Percentiles rank a stretch among this genome's conserved stretches.
These are phyloP conservation scores for Irpex rosettiformis DNA, from an alignment of 1,284 basidiomycete species.

Conservation along the genomic window DNA sequence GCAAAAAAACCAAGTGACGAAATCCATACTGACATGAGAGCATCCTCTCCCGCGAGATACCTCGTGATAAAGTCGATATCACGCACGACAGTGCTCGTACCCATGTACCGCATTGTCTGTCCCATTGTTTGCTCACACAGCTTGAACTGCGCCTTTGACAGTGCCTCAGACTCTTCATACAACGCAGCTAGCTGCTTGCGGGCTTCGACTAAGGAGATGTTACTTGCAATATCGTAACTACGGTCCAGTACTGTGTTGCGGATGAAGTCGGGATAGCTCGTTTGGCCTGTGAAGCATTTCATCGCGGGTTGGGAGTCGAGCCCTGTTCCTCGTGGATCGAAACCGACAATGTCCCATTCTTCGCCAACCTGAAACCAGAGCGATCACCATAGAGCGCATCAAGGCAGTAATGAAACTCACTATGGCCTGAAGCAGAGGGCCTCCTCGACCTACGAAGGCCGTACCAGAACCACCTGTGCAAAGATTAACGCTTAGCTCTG, in stretches of 20 bases:
- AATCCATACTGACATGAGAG: too few relatives aligned
- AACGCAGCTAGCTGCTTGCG: conserved; percentile 31
- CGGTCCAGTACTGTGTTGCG: conserved; percentile 35
- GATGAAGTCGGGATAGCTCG: conserved; percentile 30
- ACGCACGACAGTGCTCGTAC: conserved; percentile 38
- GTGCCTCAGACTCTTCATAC: conserved; percentile 30
- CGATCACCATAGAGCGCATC: neutral
- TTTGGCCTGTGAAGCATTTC: conserved; percentile 31
- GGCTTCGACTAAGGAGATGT: conserved; percentile 24
- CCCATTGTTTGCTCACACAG: conserved; percentile 37
- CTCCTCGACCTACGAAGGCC: conserved; percentile 12
- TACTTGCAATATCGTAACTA: conserved; percentile 32
- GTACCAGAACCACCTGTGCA: conserved; percentile 17
- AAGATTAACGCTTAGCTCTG: neutral
- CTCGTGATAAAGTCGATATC: conserved; percentile 40
- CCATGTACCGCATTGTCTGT: conserved; percentile 39
- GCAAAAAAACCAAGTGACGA: conserved; percentile 24
- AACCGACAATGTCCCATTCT: conserved; percentile 39
- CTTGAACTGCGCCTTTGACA: conserved; percentile 34
- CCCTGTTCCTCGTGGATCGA: conserved; percentile 42
- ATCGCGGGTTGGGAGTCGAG: conserved; percentile 30
- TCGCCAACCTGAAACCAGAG: conserved; percentile 22
- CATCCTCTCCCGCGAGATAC: conserved; percentile 36
- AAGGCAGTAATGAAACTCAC: conserved; percentile 10
- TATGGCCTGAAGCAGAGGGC: conserved; percentile 14